A percentile compares a stretch with the other conserved stretches of the same genome.
Evolutionary conservation across 2,329 filamentous ascomycete genomes (phyloP).

Genomic region (Exophiala viscosa): DNA sequence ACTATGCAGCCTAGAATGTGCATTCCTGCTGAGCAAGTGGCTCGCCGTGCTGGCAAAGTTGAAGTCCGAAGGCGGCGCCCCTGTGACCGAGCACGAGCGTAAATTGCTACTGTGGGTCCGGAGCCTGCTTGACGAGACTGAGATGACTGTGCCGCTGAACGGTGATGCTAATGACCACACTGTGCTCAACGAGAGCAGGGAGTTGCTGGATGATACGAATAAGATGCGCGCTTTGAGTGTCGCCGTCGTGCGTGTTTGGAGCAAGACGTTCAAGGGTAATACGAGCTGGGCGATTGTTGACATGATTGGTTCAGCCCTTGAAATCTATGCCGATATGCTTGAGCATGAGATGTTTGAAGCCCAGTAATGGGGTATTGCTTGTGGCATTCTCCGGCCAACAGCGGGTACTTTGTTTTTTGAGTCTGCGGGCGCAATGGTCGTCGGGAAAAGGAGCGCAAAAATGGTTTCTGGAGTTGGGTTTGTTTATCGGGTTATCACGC

Average conservation of each 20-base stretch:
- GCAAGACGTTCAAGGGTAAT: conserved; percentile 48
- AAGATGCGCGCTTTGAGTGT: conserved; percentile 46
- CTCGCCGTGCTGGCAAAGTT: conserved; percentile 43
- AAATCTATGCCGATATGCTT: conserved; percentile 45
- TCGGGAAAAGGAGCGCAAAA: no score
- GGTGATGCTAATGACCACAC: conserved; percentile 24
- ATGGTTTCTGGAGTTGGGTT: no score
- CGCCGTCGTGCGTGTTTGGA: conserved; percentile 48
- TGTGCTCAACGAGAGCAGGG: conserved; percentile 29
- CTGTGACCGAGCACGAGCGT: conserved; percentile 44
- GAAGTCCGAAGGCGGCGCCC: conserved; percentile 37
- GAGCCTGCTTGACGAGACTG: conserved; percentile 49
- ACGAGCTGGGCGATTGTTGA: conserved; percentile 50
- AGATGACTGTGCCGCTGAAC: conserved; percentile 39
- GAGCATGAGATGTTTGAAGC: conserved; percentile 32
- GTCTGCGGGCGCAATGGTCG: no score
- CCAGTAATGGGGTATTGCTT: no score
- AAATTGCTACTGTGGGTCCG: conserved; percentile 48
- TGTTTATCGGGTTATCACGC: no score
- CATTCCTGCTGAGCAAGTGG: conserved; percentile 48
- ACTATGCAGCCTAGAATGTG: conserved; percentile 53
- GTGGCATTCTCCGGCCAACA: no score
- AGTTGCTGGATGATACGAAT: conserved; percentile 42
- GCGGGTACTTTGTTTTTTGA: no score
- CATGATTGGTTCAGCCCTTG: conserved; percentile 44